Evolutionary conservation across 2,329 filamentous ascomycete genomes (phyloP), one percentile per base, ranked within the genome.

Genomic region (Elsinoe perseae): DNA sequence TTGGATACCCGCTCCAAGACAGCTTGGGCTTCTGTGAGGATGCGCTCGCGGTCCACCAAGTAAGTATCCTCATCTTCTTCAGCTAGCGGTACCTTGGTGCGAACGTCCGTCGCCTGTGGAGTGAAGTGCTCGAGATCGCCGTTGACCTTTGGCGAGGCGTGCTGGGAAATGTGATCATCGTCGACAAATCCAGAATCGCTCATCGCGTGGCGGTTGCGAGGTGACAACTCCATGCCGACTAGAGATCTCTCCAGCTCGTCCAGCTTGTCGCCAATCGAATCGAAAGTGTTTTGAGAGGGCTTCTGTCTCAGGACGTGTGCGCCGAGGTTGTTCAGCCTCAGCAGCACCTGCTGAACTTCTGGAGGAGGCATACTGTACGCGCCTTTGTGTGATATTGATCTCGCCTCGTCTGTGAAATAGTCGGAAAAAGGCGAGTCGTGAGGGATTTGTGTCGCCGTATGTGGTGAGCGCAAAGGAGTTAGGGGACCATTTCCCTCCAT

Each of bases 401-500:
- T 64, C 16, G 64, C 63, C 56, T 69, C 64, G 54, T 71, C 69
- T 53, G 69, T 71, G 63, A 71, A 71, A 61, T 72, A 72, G 61
- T 73, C 71, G 57, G 65, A 69, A 61, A 71, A 72, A 2, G 71
- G 70, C 48, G 70, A 72, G 55, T 69, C 65, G 2, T 64, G 54
- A 8, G 50, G 38, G 16, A 52, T 56, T 9, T 52, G 48, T 30
- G 27, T 56, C 21, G 50, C 25, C 2, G 28, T 21, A 20, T 57
- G 57, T 16, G 59, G 59, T 12, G 60, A 60, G 38, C 55, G 58
- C 10, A 58, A 27, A 27, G 60, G 60, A 4, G 60, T 61, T 2
- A 57, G 42, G n/a, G 57, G 57, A 46, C 48, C 46, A 36, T 60
- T 38, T 50, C 53, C 42, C 23, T 57, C 46, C 44, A 55, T 60